Base-by-base conservation (phyloP, 1,284 basidiomycete species). In the Sporisorium scitamineum region DNA sequence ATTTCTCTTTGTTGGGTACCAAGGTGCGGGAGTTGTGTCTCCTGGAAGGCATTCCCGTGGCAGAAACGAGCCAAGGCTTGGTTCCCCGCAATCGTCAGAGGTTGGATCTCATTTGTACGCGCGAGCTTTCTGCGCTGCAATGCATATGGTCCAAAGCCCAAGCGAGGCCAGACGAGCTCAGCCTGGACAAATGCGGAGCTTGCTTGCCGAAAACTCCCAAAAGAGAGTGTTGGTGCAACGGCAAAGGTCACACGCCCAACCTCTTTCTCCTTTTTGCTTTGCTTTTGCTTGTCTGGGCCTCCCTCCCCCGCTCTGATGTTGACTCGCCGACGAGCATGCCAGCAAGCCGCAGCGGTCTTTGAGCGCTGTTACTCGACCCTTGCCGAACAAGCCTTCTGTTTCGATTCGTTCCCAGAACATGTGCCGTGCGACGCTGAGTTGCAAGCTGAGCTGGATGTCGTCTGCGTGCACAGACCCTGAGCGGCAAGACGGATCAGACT, bases 201-300 rank as follows among this genome's bases (percentile, higher is more conserved):
- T 24, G 31, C 8, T 9, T 37, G 32, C 50, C 32, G 50, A 52
- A 11, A 18, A n/a, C n/a, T n/a, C n/a, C n/a, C n/a, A n/a, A n/a
- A 34, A 50, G 18, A 20, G 6, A 20, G 16, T 10, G 16, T 5
- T n/a, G 7, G 4, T 50, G 41, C 41, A 8, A 7, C 50, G 31
- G 50, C 50, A 20, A 37, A 24, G 50, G 50, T 52, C 50, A 52
- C 22, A 34, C 50, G 50, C 13, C 20, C 50, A 34, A 37, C 32
- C 9, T n/a, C n/a, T n/a, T n/a, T n/a, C n/a, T n/a, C n/a, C n/a
- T n/a, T n/a, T n/a, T n/a, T n/a, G n/a, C 24, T 14, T 27, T 27
- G 8, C 20, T 18, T 1, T 32, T 32, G 48, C 14, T 24, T 22
- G 44, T 7, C 34, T 34, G 34, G 34, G n/a, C n/a, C n/a, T n/a